Evolutionary conservation across 345 rosid genomes (phyloP), one percentile per base, ranked within the genome.

Genomic region (Linum usitatissimum): DNA sequence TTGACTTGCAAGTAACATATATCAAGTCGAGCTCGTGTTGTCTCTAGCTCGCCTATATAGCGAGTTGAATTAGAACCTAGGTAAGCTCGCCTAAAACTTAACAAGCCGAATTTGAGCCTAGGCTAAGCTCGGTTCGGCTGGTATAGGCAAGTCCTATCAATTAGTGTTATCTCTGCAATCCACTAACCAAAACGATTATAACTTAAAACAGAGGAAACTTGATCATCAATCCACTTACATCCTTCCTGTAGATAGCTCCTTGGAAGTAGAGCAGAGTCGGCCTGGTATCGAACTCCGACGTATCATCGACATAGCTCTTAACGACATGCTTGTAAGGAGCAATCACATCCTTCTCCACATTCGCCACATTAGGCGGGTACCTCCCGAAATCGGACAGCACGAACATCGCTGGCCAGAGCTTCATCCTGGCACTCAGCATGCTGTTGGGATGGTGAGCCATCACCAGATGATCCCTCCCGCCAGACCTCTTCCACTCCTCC

Each of bases 391-490:
- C 97, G 9, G 97, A 66, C 13, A 93, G 82, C 63, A 93, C 75
- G 70, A 87, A 86, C 81, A 81, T 82, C 55, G 96, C 90, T 17
- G 87, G 84, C 88, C 81, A 84, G 39, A 93, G 78, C 76, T 84
- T 78, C 78, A 69, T 79, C 75, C 99, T 83, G 18, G 91, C 96
- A 72, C 71, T 68, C 18, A 83, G 64, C 95, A 93, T 77, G 66
- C 99, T 93, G 62, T 90, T 93, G 0, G 99, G 99, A 75, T 93
- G 99, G 71, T 93, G 99, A 45, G 99, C 96, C 77, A 86, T 55
- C 23, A 93, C 63, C 18, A 90, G 59, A 73, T 93, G 99, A 71
- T 93, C 86, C 56, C 70, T 70, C 1, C 97, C 99, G n/a, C 90
- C 85, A 1, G 90, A 84, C 67, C 62, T 72, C 76, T 80, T 87